A percentile compares a stretch with the other conserved stretches of the same genome.
phyloP scores from a whole-genome alignment of 2,329 filamentous ascomycete genomes.

The Exophiala aquamarina region DNA sequence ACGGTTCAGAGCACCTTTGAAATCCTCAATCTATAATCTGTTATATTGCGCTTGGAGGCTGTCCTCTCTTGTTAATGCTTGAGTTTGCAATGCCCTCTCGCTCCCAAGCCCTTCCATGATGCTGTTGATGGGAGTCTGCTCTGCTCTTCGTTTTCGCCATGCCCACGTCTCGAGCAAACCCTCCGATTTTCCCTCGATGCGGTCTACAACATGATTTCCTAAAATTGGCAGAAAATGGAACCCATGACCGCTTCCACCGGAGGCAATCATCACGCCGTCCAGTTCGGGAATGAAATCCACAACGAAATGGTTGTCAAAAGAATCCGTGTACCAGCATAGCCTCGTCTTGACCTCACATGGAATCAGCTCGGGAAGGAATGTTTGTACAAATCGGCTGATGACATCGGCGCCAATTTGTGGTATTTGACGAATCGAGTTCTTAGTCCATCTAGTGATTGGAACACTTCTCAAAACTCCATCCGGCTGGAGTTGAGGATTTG shows the following conservation, averaged over 20 bases:
- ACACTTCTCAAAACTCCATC: constrained; percentile 41
- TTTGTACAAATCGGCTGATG: constrained; percentile 7
- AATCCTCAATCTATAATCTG: too few relatives aligned
- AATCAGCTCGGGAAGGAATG: constrained; percentile 13
- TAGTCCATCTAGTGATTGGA: constrained; percentile 40
- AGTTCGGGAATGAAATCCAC: constrained; percentile 21
- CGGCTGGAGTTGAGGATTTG: constrained; percentile 40
- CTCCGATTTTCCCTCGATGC: constrained; percentile 42
- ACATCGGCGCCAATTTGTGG: constrained; percentile 4
- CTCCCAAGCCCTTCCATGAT: too few relatives aligned
- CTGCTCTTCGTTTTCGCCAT: too few relatives aligned
- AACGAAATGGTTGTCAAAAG: constrained; percentile 26
- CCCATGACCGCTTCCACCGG: constrained; percentile 44
- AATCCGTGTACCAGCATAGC: constrained; percentile 23
- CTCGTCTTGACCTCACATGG: constrained; percentile 4
- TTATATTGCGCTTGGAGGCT: too few relatives aligned
- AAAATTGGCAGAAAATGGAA: constrained; percentile 55
- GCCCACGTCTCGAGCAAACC: constrained; percentile 43
- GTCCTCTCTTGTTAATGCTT: too few relatives aligned
- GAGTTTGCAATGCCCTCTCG: too few relatives aligned
- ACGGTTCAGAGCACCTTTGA: too few relatives aligned
- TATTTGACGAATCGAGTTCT: constrained; percentile 33
- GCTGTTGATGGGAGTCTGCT: too few relatives aligned
- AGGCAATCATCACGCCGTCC: constrained; percentile 39
- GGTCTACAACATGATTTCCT: constrained; percentile 50